phyloP scores from a whole-genome alignment of 257 asterid species.

The Plantago elongata region DNA sequence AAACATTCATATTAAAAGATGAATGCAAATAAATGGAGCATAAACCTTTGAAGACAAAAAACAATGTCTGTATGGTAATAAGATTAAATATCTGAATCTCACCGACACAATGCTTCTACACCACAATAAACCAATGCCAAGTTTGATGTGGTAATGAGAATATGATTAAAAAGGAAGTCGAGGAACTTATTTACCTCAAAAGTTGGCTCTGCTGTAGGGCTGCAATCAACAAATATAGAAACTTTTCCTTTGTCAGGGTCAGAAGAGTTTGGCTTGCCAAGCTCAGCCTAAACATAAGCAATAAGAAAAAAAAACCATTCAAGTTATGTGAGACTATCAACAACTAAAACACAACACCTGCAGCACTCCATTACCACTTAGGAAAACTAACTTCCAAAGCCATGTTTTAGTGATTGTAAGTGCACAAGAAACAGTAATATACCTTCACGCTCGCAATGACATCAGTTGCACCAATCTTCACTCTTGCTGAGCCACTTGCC shows the following conservation, averaged over 20 bases:
- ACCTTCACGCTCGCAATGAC: slow-evolving; percentile 93
- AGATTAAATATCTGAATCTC: neutral
- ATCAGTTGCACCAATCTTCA: slow-evolving; percentile 81
- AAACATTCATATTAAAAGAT: too few species aligned
- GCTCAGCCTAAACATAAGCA: slow-evolving; percentile 64
- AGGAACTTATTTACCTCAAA: slow-evolving; percentile 57
- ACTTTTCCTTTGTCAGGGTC: slow-evolving; percentile 82
- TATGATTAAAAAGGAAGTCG: slow-evolving; percentile 6
- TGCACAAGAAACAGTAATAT: slow-evolving; percentile 7
- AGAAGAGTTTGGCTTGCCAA: slow-evolving; percentile 68
- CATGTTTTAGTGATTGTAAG: slow-evolving; percentile 9
- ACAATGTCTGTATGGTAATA: neutral
- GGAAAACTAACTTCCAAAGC: slow-evolving; percentile 13
- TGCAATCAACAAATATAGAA: slow-evolving; percentile 75
- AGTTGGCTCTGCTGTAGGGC: slow-evolving; percentile 89
- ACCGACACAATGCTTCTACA: neutral
- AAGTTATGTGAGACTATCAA: slow-evolving; percentile 1
- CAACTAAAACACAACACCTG: slow-evolving; percentile 4
- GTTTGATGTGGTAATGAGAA: neutral
- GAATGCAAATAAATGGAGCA: neutral
- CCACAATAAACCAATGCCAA: slow-evolving; percentile 5
- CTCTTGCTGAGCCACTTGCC: slow-evolving; percentile 97
- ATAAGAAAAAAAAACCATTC: neutral
- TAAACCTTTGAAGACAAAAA: neutral
- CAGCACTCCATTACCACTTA: neutral